A percentile compares a stretch with the other conserved stretches of the same genome.
These are phyloP conservation scores for Pseudogymnoascus sp. DNA, from an alignment of 2,329 filamentous ascomycete genomes.

Conservation along the genomic window DNA sequence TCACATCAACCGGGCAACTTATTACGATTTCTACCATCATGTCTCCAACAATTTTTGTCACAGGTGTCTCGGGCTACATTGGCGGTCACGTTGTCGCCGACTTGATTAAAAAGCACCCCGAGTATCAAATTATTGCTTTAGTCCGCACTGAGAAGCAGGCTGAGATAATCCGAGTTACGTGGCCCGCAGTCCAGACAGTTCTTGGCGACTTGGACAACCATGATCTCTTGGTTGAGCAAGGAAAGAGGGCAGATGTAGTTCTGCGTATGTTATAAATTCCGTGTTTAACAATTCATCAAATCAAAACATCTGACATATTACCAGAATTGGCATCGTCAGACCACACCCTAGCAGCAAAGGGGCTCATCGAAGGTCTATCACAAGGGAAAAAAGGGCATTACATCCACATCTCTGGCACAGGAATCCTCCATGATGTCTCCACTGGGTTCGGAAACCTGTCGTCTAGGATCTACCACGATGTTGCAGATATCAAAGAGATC, in stretches of 20 bases:
- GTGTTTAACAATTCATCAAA: neutral
- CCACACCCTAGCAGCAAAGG: conserved; percentile 4
- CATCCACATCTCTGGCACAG: conserved; percentile 18
- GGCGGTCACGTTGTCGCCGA: conserved; percentile 14
- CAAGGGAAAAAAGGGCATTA: conserved; percentile 10
- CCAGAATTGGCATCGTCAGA: conserved; percentile 13
- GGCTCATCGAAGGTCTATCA: conserved; percentile 14
- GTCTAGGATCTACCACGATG: conserved; percentile 38
- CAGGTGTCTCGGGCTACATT: conserved; percentile 18
- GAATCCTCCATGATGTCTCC: conserved; percentile 1
- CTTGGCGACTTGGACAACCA: conserved; percentile 15
- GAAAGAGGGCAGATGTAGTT: conserved; percentile 15
- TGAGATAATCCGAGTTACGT: conserved; percentile 11
- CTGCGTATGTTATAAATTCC: conserved; percentile 9
- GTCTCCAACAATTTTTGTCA: conserved; percentile 16
- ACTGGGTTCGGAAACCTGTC: conserved; percentile 18
- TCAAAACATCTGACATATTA: neutral
- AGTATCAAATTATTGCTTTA: conserved; percentile 14
- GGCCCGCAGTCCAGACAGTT: conserved; percentile 12
- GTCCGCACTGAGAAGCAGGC: conserved; percentile 15
- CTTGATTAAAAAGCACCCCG: conserved; percentile 13
- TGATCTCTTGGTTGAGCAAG: conserved; percentile 13
- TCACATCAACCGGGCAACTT: neutral
- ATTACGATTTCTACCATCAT: conserved; percentile 10
- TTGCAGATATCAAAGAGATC: conserved; percentile 35